These are phyloP conservation scores for Phanerodontia chrysosporium DNA, from an alignment of 768 basidiomycete genomes.

Conservation along the genomic window DNA sequence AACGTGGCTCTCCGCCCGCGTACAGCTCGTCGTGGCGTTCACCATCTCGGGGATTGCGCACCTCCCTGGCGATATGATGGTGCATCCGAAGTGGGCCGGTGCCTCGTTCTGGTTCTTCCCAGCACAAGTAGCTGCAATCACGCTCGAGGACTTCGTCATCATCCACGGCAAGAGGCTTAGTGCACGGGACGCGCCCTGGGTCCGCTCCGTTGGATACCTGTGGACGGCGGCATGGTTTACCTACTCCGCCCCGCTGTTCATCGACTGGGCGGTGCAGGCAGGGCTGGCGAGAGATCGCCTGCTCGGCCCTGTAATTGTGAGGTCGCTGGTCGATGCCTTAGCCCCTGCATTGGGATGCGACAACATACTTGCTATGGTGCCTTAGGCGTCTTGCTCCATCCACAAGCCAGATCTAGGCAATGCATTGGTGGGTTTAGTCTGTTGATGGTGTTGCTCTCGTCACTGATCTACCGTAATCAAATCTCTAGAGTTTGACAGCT, in stretches of 20 bases:
- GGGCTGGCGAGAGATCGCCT: neutral
- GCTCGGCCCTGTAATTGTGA: too few relatives aligned
- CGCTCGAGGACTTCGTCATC: neutral
- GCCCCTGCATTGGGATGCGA: too few relatives aligned
- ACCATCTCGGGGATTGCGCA: slow-evolving; percentile 17
- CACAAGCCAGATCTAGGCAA: too few relatives aligned
- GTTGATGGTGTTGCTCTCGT: too few relatives aligned
- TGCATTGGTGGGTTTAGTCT: too few relatives aligned
- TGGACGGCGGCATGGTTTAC: neutral
- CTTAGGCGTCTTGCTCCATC: too few relatives aligned
- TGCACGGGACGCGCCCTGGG: neutral
- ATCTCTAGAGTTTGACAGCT: too few relatives aligned
- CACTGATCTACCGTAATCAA: too few relatives aligned
- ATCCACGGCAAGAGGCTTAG: neutral
- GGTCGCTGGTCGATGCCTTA: too few relatives aligned
- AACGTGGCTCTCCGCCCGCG: slow-evolving; percentile 15
- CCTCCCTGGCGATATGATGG: slow-evolving; percentile 15
- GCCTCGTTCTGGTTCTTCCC: slow-evolving; percentile 7
- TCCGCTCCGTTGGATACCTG: neutral
- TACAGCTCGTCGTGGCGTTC: slow-evolving; percentile 20
- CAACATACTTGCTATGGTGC: too few relatives aligned
- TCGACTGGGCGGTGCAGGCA: slow-evolving; percentile 1
- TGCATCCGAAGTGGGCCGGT: slow-evolving; percentile 10
- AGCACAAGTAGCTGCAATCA: neutral
- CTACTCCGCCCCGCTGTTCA: neutral